Evolutionary conservation across 2,329 filamentous ascomycete species (phyloP).

Genomic region (Aspergillus sergii): DNA sequence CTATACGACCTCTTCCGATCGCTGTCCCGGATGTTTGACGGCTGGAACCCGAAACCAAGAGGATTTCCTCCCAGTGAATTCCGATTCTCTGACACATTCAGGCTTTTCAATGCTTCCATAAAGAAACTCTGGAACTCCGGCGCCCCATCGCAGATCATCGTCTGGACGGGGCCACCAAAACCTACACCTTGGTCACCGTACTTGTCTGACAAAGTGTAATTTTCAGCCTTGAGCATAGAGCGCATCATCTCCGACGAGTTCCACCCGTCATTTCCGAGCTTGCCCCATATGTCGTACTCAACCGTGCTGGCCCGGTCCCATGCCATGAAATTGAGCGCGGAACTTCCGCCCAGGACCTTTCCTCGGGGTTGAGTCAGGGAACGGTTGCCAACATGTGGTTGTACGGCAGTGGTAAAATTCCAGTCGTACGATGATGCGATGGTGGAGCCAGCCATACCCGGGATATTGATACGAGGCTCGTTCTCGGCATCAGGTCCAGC

Average conservation of each 20-base stretch:
- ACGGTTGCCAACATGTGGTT: conserved; percentile 6
- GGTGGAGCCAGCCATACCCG: not conserved
- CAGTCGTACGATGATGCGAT: conserved; percentile 13
- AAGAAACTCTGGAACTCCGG: not conserved
- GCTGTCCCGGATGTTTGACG: not conserved
- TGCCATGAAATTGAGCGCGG: conserved; percentile 9
- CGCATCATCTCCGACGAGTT: not conserved
- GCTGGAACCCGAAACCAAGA: not conserved
- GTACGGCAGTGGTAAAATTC: conserved; percentile 9
- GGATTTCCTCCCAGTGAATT: not conserved
- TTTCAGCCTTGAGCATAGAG: not conserved
- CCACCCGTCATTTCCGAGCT: conserved; percentile 10
- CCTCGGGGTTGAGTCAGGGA: conserved; percentile 5
- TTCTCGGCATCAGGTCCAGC: not conserved
- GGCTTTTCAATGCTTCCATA: not conserved
- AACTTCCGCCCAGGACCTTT: conserved; percentile 10
- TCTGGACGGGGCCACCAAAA: not conserved
- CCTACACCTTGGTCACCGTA: not conserved
- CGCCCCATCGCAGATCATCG: not conserved
- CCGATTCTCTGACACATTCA: not conserved
- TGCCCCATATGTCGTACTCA: conserved; percentile 8
- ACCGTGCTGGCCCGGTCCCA: conserved; percentile 3
- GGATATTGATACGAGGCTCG: not conserved
- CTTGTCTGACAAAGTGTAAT: not conserved
- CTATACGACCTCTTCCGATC: not conserved